Evolutionary conservation across 1,139 yeast species (phyloP).

Genomic region (Hansenula sp.): DNA sequence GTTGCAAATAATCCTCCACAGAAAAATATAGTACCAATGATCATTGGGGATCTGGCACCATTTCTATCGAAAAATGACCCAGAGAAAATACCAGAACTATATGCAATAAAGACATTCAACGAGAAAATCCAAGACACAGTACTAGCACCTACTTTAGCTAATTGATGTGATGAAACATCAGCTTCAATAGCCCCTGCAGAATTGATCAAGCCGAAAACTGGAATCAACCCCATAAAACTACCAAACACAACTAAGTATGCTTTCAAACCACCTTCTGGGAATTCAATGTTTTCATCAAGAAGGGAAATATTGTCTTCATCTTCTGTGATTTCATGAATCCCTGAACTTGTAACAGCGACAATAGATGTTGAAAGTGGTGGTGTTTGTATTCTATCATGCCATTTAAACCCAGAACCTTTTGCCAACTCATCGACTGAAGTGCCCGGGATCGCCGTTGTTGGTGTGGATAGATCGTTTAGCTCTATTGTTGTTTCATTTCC

Average conservation of each 20-base stretch:
- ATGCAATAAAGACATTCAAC: constrained; percentile 50
- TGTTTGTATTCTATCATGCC: too few relatives aligned
- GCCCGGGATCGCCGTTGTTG: too few relatives aligned
- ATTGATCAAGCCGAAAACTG: constrained; percentile 64
- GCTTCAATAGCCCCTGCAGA: constrained; percentile 70
- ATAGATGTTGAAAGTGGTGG: too few relatives aligned
- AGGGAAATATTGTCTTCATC: constrained; percentile 21
- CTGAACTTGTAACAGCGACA: too few relatives aligned
- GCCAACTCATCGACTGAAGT: too few relatives aligned
- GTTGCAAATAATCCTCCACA: constrained; percentile 51
- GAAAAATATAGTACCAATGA: constrained; percentile 28
- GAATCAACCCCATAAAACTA: constrained; percentile 57
- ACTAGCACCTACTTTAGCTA: constrained; percentile 39
- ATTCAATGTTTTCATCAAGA: constrained; percentile 26
- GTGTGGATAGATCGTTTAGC: too few relatives aligned
- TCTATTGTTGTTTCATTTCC: too few relatives aligned
- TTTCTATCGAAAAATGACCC: constrained; percentile 61
- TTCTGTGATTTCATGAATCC: too few relatives aligned
- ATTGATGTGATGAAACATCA: constrained; percentile 49
- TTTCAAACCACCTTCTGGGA: constrained; percentile 31
- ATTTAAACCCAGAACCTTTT: too few relatives aligned
- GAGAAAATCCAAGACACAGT: constrained; percentile 72
- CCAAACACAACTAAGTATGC: constrained; percentile 65
- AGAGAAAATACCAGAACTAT: constrained; percentile 51
- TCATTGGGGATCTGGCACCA: constrained; percentile 48